Evolutionary conservation across 495 filamentous ascomycete genomes (phyloP).

Genomic region (Daldinia grandis): DNA sequence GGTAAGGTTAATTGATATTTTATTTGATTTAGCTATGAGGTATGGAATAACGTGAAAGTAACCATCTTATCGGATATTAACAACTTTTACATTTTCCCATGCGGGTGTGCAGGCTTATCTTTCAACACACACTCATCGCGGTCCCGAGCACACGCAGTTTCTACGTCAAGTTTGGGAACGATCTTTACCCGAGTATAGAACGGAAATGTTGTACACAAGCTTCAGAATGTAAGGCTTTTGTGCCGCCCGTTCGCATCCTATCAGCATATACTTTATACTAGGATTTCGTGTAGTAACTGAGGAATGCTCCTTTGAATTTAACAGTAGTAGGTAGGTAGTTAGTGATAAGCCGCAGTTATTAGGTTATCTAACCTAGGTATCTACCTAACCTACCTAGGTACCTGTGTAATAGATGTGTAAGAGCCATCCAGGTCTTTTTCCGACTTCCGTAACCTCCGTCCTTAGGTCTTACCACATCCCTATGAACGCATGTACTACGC

Average conservation of each 20-base stretch:
- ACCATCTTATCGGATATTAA: slow-evolving; percentile 19
- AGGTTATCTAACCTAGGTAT: neutral
- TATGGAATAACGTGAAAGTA: slow-evolving; percentile 4
- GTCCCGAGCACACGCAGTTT: neutral
- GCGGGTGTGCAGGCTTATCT: slow-evolving; percentile 8
- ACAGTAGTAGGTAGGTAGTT: neutral
- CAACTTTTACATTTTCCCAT: slow-evolving; percentile 1
- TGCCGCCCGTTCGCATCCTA: slow-evolving; percentile 21
- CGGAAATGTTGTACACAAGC: slow-evolving; percentile 6
- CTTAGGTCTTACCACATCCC: neutral
- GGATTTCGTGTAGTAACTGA: slow-evolving; percentile 11
- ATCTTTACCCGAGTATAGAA: slow-evolving; percentile 20
- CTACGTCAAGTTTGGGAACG: slow-evolving; percentile 2
- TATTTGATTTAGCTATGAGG: too few species aligned
- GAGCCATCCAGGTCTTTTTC: slow-evolving; percentile 20
- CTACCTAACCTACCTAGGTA: too few species aligned
- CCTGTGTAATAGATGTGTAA: neutral
- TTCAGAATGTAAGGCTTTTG: slow-evolving; percentile 17
- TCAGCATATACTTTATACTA: slow-evolving; percentile 22
- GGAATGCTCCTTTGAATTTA: neutral
- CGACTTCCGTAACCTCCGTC: slow-evolving; percentile 4
- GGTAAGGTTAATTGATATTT: neutral
- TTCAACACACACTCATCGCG: neutral
- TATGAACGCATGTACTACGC: slow-evolving; percentile 16
- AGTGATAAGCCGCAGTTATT: neutral